A percentile compares a stretch with the other conserved stretches of the same genome.
Conservation (phyloP, 331 rosid species). For the Acacia pycnantha region DNA sequence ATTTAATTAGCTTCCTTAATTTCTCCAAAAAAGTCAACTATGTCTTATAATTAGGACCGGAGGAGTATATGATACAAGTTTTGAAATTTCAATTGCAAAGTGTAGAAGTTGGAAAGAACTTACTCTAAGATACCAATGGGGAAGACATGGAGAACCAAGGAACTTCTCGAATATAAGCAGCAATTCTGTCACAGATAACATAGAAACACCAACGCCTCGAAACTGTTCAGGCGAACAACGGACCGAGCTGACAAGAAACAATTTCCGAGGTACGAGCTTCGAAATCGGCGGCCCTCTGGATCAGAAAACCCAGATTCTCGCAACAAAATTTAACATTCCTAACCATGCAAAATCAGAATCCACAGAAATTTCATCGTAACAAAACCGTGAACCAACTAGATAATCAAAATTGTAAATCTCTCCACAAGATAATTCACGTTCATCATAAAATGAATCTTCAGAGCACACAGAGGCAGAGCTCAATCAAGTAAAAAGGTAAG, state of each 20-base stretch:
- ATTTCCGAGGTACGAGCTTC: background rate
- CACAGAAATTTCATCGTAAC: background rate
- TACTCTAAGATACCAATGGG: constrained; percentile 83
- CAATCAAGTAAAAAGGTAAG: background rate
- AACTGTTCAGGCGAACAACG: background rate
- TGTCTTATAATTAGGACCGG: too few relatives aligned
- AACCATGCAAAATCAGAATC: background rate
- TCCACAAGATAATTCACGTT: background rate
- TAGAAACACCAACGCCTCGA: background rate
- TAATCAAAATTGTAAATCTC: background rate
- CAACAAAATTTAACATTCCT: background rate
- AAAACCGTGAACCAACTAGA: background rate
- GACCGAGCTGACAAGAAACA: background rate
- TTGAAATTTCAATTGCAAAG: background rate
- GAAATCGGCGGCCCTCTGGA: background rate
- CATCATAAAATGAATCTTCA: too few relatives aligned
- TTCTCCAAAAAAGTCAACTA: too few relatives aligned
- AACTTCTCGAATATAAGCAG: background rate
- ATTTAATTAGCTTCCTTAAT: too few relatives aligned
- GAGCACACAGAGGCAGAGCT: background rate
- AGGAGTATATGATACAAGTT: background rate
- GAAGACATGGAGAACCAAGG: constrained; percentile 60
- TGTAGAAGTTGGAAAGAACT: constrained; percentile 26
- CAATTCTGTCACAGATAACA: background rate
- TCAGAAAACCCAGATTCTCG: background rate